Percentiles rank a stretch among this genome's conserved stretches.
Evolutionary conservation across 2,329 filamentous ascomycete genomes (phyloP).

Genomic region (Endothia cerciana): DNA sequence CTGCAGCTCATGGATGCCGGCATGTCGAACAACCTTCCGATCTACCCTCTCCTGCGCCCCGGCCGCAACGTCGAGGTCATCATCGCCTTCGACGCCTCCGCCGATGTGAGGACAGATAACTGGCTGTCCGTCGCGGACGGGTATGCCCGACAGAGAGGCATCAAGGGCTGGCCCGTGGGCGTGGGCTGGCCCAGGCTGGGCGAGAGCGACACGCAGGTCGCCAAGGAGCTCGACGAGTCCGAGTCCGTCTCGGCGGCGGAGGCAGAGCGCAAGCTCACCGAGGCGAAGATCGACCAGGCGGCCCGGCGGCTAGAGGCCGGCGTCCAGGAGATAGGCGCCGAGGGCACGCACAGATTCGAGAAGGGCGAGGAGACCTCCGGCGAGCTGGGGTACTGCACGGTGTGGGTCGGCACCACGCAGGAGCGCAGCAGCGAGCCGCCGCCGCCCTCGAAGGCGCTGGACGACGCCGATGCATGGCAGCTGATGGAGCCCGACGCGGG

Average conservation of each 20-base stretch:
- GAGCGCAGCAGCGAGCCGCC: conserved; percentile 65
- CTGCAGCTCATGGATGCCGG: conserved; percentile 93
- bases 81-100: conserved; percentile 91
- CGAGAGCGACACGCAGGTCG: conserved; percentile 62
- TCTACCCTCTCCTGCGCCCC: conserved; percentile 89
- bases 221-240: conserved; percentile 69
- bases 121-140: conserved; percentile 95
- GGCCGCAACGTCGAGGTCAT: conserved; percentile 88
- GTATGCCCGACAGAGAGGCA: conserved; percentile 84
- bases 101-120: conserved; percentile 91
- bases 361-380: conserved; percentile 50
- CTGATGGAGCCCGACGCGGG: conserved; percentile 79
- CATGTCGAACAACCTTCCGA: conserved; percentile 97
- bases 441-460: conserved; percentile 54
- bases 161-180: conserved; percentile 93
- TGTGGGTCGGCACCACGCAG: conserved; percentile 88
- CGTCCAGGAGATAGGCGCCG: conserved; percentile 33
- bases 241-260: conserved; percentile 63
- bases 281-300: conserved; percentile 57
- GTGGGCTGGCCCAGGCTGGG: conserved; percentile 83
- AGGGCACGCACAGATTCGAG: conserved; percentile 38
- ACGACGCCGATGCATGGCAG: conserved; percentile 68
- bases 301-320: conserved; percentile 38
- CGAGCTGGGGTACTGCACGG: conserved; percentile 88
- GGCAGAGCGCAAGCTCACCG: conserved; percentile 64